A percentile compares a stretch with the other conserved stretches of the same genome.
These are phyloP conservation scores for Saksenaea vasiformis DNA, from an alignment of 371 early-diverging fungal genomes.

Conservation along the genomic window DNA sequence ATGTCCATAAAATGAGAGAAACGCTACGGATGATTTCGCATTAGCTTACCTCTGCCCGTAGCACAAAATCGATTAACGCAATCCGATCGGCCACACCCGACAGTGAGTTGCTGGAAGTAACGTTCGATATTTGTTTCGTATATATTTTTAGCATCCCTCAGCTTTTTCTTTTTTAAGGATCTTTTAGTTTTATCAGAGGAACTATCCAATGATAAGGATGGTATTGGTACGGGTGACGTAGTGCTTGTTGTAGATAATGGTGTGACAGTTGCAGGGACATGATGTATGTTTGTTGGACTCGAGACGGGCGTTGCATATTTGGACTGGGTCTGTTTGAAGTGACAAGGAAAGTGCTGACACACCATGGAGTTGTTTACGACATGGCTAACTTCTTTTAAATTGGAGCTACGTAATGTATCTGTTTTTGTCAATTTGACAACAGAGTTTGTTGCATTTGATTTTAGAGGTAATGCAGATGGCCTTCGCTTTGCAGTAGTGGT, in stretches of 20 bases:
- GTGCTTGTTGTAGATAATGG: conserved; percentile 5
- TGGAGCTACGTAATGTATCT: not conserved
- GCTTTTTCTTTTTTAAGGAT: conserved; percentile 23
- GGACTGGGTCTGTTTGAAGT: conserved; percentile 8
- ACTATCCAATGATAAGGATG: not conserved
- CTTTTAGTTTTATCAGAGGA: conserved; percentile 13
- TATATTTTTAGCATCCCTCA: conserved; percentile 37
- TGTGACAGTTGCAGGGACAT: not conserved
- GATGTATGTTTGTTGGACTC: not conserved
- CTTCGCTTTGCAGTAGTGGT: not conserved
- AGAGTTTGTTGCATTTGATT: not conserved
- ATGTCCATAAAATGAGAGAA: not conserved
- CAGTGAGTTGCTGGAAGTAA: conserved; percentile 42
- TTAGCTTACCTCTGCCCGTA: conserved; percentile 32
- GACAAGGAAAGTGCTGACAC: conserved; percentile 17
- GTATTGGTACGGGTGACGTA: conserved; percentile 8
- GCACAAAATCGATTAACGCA: conserved; percentile 51
- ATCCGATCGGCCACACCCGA: conserved; percentile 38
- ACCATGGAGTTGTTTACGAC: not conserved
- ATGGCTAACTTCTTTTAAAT: conserved; percentile 1
- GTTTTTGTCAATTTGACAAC: not conserved
- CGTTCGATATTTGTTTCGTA: conserved; percentile 39
- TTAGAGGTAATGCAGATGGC: not conserved
- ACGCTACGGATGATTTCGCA: conserved; percentile 1
- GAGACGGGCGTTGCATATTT: not conserved